Conservation (phyloP, 2,329 filamentous ascomycete species). For the Ceratocystis alfenasii region DNA sequence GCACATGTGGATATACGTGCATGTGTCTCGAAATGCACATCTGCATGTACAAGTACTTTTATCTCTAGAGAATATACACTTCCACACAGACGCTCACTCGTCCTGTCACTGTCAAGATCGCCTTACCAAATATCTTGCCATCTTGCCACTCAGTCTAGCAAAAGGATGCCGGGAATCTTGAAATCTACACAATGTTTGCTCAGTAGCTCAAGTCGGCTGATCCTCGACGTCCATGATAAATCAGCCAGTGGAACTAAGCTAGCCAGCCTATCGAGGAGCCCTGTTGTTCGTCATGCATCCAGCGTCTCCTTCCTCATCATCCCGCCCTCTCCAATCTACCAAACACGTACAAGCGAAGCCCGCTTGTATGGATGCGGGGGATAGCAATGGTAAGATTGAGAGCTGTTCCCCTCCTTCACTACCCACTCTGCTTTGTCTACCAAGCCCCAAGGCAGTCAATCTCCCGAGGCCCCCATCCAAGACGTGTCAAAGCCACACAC, state of each 20-base stretch:
- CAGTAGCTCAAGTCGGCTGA: not conserved
- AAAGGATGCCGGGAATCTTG: not conserved
- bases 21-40: not conserved
- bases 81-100: not conserved
- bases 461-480: not conserved
- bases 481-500: not conserved
- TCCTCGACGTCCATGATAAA: not conserved
- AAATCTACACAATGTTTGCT: not conserved
- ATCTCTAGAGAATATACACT: not conserved
- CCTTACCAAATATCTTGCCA: not conserved
- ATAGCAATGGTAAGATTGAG: no score
- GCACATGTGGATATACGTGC: not conserved
- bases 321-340: not conserved
- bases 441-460: not conserved
- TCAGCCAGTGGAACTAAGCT: not conserved
- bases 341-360: no score
- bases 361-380: no score
- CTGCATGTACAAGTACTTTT: not conserved
- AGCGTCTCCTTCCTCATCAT: not conserved
- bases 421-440: not conserved
- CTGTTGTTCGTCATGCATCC: not conserved
- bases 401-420: no score
- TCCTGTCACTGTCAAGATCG: not conserved
- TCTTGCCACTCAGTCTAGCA: not conserved
- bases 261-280: not conserved